Evolutionary conservation across 2,329 filamentous ascomycete species (phyloP), one percentile per base, ranked within the genome.

Genomic region (Macrophomina tecta): DNA sequence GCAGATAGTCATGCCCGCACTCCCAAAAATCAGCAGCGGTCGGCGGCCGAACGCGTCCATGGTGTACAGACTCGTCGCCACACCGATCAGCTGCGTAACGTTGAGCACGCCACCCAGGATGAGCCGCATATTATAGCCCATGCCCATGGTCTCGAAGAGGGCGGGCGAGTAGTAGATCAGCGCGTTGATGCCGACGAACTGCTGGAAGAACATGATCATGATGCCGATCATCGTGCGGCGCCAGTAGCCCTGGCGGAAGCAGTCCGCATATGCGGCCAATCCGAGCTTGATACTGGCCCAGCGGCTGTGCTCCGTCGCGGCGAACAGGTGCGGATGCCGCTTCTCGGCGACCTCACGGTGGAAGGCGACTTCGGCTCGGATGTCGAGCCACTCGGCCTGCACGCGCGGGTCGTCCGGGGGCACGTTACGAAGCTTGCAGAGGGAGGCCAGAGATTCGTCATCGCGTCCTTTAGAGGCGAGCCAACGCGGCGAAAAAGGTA

Each of bases 351-450:
- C 75, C 69, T 84, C 77, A 66, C 83, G 76, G 68, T 86, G 83
- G 72, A 86, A 84, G 5, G 79, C 77, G 6, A 84, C 83, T 69
- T 88, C 86, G 1, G 85, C 82, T 9, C 82, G 80, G 63, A 86
- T 86, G 6, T 81, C 83, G 55, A 78, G 77, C 78, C 79, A 84
- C 70, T 89, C 86, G 60, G 82, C 78, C 5, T 81, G 79, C 4
- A 89, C 79, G 4, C 84, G 78, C 8, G 77, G 71, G 68, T 89
- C 85, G 0, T 77, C 79, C 0, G 73, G 68, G 0, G 85, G 82
- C 1, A 87, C 75, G 36, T 80, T 78, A 9, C 86, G 82, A 5
- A 88, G 75, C 68, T 80, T 82, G 3, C 75, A 75, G 0, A 87
- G 75, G 14, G 77, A 80, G 7, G 77, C 67, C 6, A 86, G 75